Evolutionary conservation across 2,329 filamentous ascomycete genomes (phyloP).

Genomic region (Claviceps sp.): DNA sequence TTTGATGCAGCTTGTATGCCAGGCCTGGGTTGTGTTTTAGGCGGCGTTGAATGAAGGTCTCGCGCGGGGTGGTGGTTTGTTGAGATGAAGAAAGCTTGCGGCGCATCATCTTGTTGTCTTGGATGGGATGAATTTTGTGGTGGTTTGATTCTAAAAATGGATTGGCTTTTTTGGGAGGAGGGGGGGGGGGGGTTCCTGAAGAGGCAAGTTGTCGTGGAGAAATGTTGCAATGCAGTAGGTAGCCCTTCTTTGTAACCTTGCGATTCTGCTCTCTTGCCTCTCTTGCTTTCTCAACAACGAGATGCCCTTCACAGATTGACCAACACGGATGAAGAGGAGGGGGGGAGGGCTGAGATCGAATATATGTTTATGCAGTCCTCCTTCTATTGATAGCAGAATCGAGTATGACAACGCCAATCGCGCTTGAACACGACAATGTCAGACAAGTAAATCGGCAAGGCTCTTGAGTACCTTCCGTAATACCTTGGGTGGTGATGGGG

Average conservation of each 20-base stretch:
- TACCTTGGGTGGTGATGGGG: conserved; percentile 1
- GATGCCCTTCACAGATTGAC: background rate
- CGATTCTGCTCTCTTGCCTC: too few relatives aligned
- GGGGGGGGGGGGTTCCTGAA: too few relatives aligned
- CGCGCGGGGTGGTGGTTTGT: conserved; percentile 13
- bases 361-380: conserved; percentile 2
- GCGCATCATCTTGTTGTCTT: conserved; percentile 15
- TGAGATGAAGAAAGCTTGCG: conserved; percentile 18
- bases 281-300: background rate
- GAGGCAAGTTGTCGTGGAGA: too few relatives aligned
- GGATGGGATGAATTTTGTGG: too few relatives aligned
- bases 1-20: conserved; percentile 47
- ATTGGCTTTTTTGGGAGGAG: too few relatives aligned
- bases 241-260: too few relatives aligned
- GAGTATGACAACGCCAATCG: background rate
- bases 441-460: background rate
- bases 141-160: too few relatives aligned
- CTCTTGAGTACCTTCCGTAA: background rate
- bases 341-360: background rate
- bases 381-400: background rate
- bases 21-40: conserved; percentile 37
- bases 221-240: too few relatives aligned
- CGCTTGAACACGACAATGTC: conserved; percentile 3
- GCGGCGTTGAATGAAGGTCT: conserved; percentile 16
- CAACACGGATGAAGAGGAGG: too few relatives aligned